These are phyloP conservation scores for Hansenula lynferdii DNA, from an alignment of 1,139 yeast species.

Conservation along the genomic window DNA sequence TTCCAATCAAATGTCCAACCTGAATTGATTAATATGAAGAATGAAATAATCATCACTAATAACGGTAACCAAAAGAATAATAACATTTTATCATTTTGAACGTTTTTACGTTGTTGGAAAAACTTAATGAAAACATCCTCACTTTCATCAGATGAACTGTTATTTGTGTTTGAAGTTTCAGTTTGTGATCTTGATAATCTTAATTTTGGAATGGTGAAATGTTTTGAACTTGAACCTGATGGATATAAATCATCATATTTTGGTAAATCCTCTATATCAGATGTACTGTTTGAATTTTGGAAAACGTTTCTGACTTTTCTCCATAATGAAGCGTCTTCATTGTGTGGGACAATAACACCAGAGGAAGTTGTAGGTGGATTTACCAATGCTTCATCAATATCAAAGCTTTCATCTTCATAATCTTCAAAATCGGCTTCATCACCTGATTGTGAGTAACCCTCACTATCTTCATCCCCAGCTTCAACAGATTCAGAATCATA, in stretches of 20 bases:
- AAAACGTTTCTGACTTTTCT: conserved; percentile 59
- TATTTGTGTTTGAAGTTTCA: conserved; percentile 20
- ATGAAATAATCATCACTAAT: conserved; percentile 46
- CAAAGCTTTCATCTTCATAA: conserved; percentile 9
- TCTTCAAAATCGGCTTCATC: conserved; percentile 18
- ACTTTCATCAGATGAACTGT: conserved; percentile 30
- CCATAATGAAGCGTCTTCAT: conserved; percentile 35
- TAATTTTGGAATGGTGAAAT: conserved; percentile 30
- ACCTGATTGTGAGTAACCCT: conserved; percentile 19
- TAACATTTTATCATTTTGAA: conserved; percentile 80
- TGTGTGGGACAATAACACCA: neutral
- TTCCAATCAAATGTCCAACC: conserved; percentile 34
- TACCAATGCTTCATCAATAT: neutral
- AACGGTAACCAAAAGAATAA: conserved; percentile 86
- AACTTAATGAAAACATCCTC: conserved; percentile 50
- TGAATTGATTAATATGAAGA: conserved; percentile 47
- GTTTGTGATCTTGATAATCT: conserved; percentile 28
- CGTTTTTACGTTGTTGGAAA: conserved; percentile 57
- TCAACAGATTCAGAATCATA: conserved; percentile 12
- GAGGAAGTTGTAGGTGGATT: too few relatives aligned
- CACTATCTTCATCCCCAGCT: conserved; percentile 23
- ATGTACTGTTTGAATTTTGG: conserved; percentile 20
- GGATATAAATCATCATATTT: conserved; percentile 85
- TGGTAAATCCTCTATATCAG: conserved; percentile 50
- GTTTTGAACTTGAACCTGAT: conserved; percentile 23